Percentiles rank a stretch among this genome's conserved stretches.
Conservation (phyloP, 2,329 filamentous ascomycete species). For the Alternaria brassicae region DNA sequence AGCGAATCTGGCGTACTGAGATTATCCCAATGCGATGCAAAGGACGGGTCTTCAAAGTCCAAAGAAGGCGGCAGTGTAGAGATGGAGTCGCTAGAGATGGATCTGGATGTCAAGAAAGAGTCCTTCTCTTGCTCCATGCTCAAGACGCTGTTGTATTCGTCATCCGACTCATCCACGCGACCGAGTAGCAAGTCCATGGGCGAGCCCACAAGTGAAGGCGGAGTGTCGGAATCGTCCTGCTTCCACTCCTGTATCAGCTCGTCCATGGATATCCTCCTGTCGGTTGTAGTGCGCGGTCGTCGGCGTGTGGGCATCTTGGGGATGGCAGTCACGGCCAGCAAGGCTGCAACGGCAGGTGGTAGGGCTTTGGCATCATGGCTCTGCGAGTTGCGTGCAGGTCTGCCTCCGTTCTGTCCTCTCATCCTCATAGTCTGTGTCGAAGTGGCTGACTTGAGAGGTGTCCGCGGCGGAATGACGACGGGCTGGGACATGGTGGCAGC, state of each 20-base stretch:
- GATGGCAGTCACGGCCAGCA: constrained; percentile 67
- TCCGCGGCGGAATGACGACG: constrained; percentile 52
- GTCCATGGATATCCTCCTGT: constrained; percentile 61
- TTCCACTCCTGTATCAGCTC: constrained; percentile 64
- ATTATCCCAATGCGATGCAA: constrained; percentile 52
- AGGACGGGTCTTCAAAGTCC: constrained; percentile 56
- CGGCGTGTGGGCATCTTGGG: constrained; percentile 57
- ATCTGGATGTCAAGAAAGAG: constrained; percentile 51
- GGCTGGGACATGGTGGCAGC: constrained; percentile 47
- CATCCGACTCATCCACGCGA: constrained; percentile 57
- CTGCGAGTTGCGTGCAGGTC: constrained; percentile 33
- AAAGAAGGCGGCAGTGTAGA: constrained; percentile 56
- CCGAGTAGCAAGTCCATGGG: constrained; percentile 64
- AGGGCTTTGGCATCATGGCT: constrained; percentile 55
- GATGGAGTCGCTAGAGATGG: constrained; percentile 65
- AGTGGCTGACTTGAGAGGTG: constrained; percentile 37
- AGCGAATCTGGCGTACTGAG: constrained; percentile 46
- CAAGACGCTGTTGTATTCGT: constrained; percentile 50
- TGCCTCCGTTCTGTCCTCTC: constrained; percentile 41
- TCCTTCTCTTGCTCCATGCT: constrained; percentile 56
- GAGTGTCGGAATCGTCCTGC: constrained; percentile 53
- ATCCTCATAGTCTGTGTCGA: constrained; percentile 42
- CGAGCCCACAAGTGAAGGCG: constrained; percentile 53
- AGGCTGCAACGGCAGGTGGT: constrained; percentile 63
- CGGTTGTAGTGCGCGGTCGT: constrained; percentile 51